Evolutionary conservation across 768 basidiomycete species (phyloP), one percentile per base, ranked within the genome.

Genomic region (Trametes meyenii): DNA sequence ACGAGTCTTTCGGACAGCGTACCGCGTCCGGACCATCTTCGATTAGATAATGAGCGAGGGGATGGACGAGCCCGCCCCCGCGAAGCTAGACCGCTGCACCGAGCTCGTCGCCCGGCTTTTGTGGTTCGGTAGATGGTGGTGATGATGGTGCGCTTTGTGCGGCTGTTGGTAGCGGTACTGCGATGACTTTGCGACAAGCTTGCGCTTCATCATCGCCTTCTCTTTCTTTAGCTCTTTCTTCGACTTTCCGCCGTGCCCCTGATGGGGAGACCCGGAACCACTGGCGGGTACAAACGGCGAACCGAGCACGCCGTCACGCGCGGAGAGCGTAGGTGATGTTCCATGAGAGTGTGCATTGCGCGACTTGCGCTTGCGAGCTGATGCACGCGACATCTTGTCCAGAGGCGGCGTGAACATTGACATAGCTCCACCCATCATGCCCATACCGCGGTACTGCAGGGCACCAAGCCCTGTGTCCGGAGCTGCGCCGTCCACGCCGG

Each of bases 141-240:
- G 84, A 14, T 83, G 80, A 64, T 85, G 86, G 48, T 79, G 76
- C 62, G 81, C 80, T 55, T 81, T 81, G 39, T 83, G 81, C 51
- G 78, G 78, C 49, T 74, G 73, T 38, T 81, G 76, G n/a, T 78
- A 67, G 23, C 72, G 59, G 48, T 67, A 65, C 50, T 74, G 73
- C 40, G 73, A 71, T 48, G 70, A 61, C 68, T 58, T 82, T 71
- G 66, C 76, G 77, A 70, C 77, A 78, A 73, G 76, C 80, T 77
- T 87, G 82, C 84, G 80, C 73, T 87, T 86, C 63, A 70, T 61
- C 73, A 83, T 77, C 76, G 87, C 89, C 70, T 83, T 84, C 76
- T 91, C 88, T 68, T 83, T 78, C 66, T 84, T 78, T 63, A 81
- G 74, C 74, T 90, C 88, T 71, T 86, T 87, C 60, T 71, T 70